Evolutionary conservation across 495 filamentous ascomycete species (phyloP).

Genomic region (Barbatosphaeria neglecta): DNA sequence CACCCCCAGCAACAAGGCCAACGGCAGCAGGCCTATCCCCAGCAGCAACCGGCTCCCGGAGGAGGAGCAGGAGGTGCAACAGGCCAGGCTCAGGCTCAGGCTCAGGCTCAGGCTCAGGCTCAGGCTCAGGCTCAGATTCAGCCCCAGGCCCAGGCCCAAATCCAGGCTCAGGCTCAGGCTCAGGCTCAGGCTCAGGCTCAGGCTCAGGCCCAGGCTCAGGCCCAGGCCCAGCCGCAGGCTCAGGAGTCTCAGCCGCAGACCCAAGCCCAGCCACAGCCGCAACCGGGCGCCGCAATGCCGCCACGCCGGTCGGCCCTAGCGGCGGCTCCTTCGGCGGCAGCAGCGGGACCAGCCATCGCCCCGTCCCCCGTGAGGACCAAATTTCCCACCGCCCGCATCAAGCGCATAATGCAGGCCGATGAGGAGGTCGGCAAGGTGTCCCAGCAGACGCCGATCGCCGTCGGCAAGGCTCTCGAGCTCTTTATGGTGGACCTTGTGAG

Average conservation of each 20-base stretch:
- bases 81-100: not conserved
- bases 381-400: conserved; percentile 95
- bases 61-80: too few relatives aligned
- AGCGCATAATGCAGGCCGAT: conserved; percentile 99
- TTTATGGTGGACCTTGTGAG: conserved; percentile 93
- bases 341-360: conserved; percentile 21
- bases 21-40: conserved; percentile 23
- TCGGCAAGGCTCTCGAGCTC: conserved; percentile 89
- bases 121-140: conserved; percentile 16
- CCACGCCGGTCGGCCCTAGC: conserved; percentile 27
- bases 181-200: not conserved
- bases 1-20: conserved; percentile 4
- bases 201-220: not conserved
- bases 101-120: conserved; percentile 17
- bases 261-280: conserved; percentile 22
- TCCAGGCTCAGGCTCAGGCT: conserved; percentile 21
- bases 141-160: conserved; percentile 30
- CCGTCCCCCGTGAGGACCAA: conserved; percentile 79
- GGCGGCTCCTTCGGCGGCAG: conserved; percentile 9
- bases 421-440: conserved; percentile 98
- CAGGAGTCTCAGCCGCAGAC: not conserved
- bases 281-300: conserved; percentile 29
- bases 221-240: not conserved
- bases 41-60: not conserved
- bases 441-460: conserved; percentile 88